Evolutionary conservation across 202 grass and related monocot species (phyloP).

Genomic region (Hordeum pubiflorum): DNA sequence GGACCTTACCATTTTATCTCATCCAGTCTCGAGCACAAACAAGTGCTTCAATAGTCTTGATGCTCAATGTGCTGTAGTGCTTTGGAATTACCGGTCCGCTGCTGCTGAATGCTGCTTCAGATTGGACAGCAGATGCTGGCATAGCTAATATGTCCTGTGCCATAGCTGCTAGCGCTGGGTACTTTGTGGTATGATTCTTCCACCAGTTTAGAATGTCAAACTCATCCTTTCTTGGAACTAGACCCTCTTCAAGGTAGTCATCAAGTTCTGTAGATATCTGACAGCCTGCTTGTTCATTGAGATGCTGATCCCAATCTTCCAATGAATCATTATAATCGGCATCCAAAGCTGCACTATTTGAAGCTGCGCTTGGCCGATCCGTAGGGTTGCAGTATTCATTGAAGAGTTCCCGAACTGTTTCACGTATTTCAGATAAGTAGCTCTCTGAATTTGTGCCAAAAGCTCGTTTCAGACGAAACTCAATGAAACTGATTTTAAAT

Average conservation of each 20-base stretch:
- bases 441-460: constrained; percentile 30
- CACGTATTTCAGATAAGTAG: constrained; percentile 30
- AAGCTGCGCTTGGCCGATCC: neutral
- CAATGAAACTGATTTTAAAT: constrained; percentile 52
- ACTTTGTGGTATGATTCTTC: constrained; percentile 43
- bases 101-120: constrained; percentile 32
- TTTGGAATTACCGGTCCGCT: constrained; percentile 43
- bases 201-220: constrained; percentile 54
- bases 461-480: constrained; percentile 47
- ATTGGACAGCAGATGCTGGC: constrained; percentile 38
- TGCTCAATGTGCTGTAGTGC: constrained; percentile 35
- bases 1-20: constrained; percentile 29
- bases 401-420: constrained; percentile 38
- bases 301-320: constrained; percentile 54
- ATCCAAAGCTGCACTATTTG: constrained; percentile 17
- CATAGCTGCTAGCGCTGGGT: constrained; percentile 32
- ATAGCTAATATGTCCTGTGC: constrained; percentile 36
- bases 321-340: constrained; percentile 26
- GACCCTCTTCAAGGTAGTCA: constrained; percentile 37
- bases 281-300: constrained; percentile 39
- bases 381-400: constrained; percentile 32
- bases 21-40: constrained; percentile 51
- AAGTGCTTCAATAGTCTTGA: constrained; percentile 50
- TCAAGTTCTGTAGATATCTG: constrained; percentile 43
- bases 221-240: constrained; percentile 54